These are phyloP conservation scores for Fusarium torreyae DNA, from an alignment of 2,329 filamentous ascomycete species.

Conservation along the genomic window DNA sequence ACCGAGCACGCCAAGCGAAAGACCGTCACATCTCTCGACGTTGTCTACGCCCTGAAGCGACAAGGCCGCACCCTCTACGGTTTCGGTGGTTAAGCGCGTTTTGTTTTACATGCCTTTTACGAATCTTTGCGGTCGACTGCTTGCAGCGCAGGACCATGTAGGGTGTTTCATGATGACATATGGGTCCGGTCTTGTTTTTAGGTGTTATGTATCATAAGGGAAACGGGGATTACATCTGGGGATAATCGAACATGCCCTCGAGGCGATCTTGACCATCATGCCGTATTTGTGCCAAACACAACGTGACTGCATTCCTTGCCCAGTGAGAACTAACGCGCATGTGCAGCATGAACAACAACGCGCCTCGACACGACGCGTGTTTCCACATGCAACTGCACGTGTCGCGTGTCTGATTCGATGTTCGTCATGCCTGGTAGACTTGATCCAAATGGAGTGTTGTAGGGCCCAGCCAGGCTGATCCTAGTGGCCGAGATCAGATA, in stretches of 20 bases:
- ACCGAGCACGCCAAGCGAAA: slow-evolving; percentile 87
- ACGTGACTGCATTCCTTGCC: neutral
- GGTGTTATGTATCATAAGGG: slow-evolving; percentile 63
- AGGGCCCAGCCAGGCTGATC: too few relatives aligned
- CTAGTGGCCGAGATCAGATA: too few relatives aligned
- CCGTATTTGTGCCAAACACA: neutral
- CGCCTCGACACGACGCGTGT: neutral
- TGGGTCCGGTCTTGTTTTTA: slow-evolving; percentile 60
- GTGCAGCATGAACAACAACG: neutral
- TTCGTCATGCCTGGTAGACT: too few relatives aligned
- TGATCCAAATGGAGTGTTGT: too few relatives aligned
- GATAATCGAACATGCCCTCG: slow-evolving; percentile 53
- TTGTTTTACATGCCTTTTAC: slow-evolving; percentile 55
- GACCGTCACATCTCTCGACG: slow-evolving; percentile 81
- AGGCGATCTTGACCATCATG: slow-evolving; percentile 47
- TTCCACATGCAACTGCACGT: too few relatives aligned
- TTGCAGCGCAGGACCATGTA: slow-evolving; percentile 44
- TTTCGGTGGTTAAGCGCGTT: slow-evolving; percentile 81
- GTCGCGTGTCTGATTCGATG: too few relatives aligned
- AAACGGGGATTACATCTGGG: slow-evolving; percentile 56
- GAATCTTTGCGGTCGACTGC: slow-evolving; percentile 51
- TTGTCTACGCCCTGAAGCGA: slow-evolving; percentile 78
- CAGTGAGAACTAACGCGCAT: neutral
- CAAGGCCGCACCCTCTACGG: slow-evolving; percentile 86
- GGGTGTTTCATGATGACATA: slow-evolving; percentile 61